Percentiles rank a stretch among this genome's conserved stretches.
Conservation (phyloP, 2,329 filamentous ascomycete genomes). For the Diaporthe citriasiana region DNA sequence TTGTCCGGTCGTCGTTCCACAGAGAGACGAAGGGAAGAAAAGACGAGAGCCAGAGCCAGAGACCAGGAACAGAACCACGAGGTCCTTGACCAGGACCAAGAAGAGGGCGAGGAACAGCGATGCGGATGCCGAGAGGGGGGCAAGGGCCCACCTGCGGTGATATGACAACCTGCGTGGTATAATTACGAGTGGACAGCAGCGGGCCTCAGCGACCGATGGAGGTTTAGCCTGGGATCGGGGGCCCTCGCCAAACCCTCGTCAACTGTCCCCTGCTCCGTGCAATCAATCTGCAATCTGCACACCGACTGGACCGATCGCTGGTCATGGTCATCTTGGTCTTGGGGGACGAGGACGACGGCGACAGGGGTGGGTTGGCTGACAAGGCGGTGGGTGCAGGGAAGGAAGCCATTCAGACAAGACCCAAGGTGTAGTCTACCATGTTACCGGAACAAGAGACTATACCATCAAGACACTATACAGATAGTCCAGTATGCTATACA, state of each 20-base stretch:
- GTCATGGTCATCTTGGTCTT: no score
- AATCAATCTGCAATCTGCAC: conserved; percentile 34
- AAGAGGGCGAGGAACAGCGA: conserved; percentile 11
- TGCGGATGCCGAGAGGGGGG: conserved; percentile 13
- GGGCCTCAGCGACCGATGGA: conserved; percentile 35
- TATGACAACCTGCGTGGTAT: conserved; percentile 37
- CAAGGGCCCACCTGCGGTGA: conserved; percentile 18
- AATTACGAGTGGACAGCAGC: conserved; percentile 42
- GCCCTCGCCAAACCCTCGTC: conserved; percentile 13
- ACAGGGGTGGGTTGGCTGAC: conserved; percentile 1
- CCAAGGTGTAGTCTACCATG: not conserved
- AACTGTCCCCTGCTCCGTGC: conserved; percentile 16
- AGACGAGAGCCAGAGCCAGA: conserved; percentile 9
- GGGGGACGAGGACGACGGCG: conserved; percentile 2
- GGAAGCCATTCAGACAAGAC: not conserved
- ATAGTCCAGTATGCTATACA: not conserved
- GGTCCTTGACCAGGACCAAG: not conserved
- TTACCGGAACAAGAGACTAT: not conserved
- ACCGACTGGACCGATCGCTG: conserved; percentile 33
- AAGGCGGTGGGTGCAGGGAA: not conserved
- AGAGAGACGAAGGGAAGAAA: not conserved
- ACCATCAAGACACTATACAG: conserved; percentile 14
- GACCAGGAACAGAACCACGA: no score
- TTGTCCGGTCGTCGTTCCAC: conserved; percentile 21
- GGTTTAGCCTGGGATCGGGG: conserved; percentile 37